Evolutionary conservation across 2,329 filamentous ascomycete species (phyloP), one percentile per base, ranked within the genome.

Genomic region (Mycosphaerella arachidis): DNA sequence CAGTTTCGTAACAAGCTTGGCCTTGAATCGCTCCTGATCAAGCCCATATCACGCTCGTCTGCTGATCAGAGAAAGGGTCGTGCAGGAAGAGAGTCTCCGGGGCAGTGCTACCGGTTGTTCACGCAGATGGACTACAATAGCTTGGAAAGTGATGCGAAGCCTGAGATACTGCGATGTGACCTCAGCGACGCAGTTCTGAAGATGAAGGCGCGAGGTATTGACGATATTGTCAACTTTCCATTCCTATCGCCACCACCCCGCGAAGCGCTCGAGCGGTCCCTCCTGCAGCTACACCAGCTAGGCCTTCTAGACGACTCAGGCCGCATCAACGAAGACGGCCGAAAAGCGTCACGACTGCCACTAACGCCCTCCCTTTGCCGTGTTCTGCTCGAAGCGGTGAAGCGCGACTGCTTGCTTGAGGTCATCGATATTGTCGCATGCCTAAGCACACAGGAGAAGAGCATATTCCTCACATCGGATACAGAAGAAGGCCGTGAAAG

Each of bases 121-220:
- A 96, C 93, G 0, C 86, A 96, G 66, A 81, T 84, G 4, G 85
- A 87, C 2, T 97, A 91, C 73, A 77, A 86, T 9, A 76, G 78
- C 0, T 78, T 97, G 6, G 83, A 89, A 48, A 85, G 90, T 59
- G 83, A 88, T 0, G 92, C 92, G 52, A 83, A 87, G 0, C 93
- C 94, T 0, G 94, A 99, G 72, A 97, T 99, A 10, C 77, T 97
- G 10, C 85, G 94, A 20, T 95, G 91, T 70, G 93, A 99, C 73
- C 83, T 97, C 6, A 85, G 92, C 20, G 88, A 91, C 35, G 90
- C 93, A 0, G 82, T 97, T 1, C 79, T 99, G 9, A 96, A 90
- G 0, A 95, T 99, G 89, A 97, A 96, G 74, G 92, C 93, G 0
- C 85, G 92, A 56, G 92, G 92, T 0, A 87, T 97, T 12, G 82